A percentile compares a stretch with the other conserved stretches of the same genome.
Conservation (phyloP, 2,329 filamentous ascomycete genomes). For the Ophiostoma montium region DNA sequence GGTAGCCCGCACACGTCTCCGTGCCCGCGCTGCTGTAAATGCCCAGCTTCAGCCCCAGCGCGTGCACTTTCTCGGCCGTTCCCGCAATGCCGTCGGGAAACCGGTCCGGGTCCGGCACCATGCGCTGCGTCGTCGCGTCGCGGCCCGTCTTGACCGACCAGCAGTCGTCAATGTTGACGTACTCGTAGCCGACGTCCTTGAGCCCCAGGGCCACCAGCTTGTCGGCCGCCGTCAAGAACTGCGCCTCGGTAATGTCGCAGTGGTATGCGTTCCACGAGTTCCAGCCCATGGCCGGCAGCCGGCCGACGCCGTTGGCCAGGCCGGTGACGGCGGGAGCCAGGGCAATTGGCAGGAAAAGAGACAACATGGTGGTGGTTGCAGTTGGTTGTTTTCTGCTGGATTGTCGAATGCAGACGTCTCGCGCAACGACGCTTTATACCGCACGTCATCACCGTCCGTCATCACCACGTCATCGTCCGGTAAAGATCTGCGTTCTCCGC, state of each 20-base stretch:
- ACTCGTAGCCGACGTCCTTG: constrained; percentile 39
- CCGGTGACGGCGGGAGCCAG: background rate
- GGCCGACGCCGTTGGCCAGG: constrained; percentile 8
- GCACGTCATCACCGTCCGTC: background rate
- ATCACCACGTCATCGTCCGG: too few species aligned
- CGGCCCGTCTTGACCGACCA: constrained; percentile 33
- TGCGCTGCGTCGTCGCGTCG: constrained; percentile 26
- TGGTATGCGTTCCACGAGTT: constrained; percentile 39
- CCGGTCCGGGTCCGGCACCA: constrained; percentile 31
- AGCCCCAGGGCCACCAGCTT: constrained; percentile 34
- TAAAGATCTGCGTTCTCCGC: too few species aligned
- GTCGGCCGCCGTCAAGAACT: constrained; percentile 33
- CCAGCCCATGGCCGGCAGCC: constrained; percentile 30
- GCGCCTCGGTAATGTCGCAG: constrained; percentile 34
- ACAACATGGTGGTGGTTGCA: background rate
- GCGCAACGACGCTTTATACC: background rate
- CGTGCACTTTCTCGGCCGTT: constrained; percentile 38
- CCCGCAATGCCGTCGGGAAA: constrained; percentile 44
- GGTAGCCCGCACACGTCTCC: constrained; percentile 40
- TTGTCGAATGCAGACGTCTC: background rate
- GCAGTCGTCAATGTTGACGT: constrained; percentile 50
- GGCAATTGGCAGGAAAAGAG: background rate
- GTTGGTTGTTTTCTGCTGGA: background rate
- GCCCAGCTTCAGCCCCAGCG: constrained; percentile 44
- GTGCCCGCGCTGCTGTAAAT: constrained; percentile 43